These are phyloP conservation scores for Immersiporthe knoxdaviesiana DNA, from an alignment of 2,329 filamentous ascomycete species.

Conservation along the genomic window DNA sequence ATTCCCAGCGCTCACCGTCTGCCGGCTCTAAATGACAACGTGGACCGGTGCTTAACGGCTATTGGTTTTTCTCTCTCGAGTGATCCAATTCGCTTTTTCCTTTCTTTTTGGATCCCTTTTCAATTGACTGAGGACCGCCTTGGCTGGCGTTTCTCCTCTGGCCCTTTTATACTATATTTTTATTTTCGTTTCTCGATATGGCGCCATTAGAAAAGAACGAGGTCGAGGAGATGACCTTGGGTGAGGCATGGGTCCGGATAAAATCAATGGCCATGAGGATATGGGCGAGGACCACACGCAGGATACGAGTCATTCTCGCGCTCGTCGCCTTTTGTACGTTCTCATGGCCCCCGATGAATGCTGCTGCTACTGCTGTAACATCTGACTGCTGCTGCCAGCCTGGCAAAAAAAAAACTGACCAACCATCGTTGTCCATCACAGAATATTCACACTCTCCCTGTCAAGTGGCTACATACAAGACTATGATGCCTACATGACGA, in stretches of 20 bases:
- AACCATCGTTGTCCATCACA: background rate
- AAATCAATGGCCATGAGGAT: conserved; percentile 20
- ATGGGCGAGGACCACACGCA: conserved; percentile 28
- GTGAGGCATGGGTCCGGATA: conserved; percentile 26
- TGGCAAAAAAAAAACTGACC: conserved; percentile 17
- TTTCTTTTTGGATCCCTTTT: background rate
- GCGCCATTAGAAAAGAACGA: conserved; percentile 13
- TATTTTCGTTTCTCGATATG: background rate
- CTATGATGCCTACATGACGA: conserved; percentile 24
- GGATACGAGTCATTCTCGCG: conserved; percentile 23
- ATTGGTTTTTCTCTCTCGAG: background rate
- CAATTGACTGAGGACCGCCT: background rate
- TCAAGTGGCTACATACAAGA: conserved; percentile 25
- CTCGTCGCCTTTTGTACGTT: conserved; percentile 25
- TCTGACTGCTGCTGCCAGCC: background rate
- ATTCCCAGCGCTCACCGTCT: background rate
- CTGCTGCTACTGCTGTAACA: background rate
- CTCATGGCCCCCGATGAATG: background rate
- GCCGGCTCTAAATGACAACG: background rate
- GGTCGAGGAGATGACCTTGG: conserved; percentile 26
- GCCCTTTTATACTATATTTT: background rate
- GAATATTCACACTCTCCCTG: conserved; percentile 20
- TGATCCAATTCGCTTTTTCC: background rate
- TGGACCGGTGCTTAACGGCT: background rate
- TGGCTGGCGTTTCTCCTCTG: background rate